Conservation (phyloP, 495 filamentous ascomycete species). For the Lophiostoma macrostomum region DNA sequence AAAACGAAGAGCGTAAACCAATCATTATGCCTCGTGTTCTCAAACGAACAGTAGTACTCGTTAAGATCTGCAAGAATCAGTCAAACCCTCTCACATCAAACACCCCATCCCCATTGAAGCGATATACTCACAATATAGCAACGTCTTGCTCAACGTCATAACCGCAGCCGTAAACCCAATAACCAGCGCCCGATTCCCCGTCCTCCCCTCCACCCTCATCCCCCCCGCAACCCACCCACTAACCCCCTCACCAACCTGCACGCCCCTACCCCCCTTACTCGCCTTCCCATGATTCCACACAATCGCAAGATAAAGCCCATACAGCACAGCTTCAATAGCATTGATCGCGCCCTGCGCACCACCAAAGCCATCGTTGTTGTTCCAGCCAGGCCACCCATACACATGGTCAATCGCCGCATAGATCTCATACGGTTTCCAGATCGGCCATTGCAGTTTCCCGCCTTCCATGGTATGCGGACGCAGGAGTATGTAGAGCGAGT, state of each 20-base stretch:
- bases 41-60: conserved; percentile 73
- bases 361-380: conserved; percentile 73
- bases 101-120: not conserved
- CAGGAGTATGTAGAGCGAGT: conserved; percentile 73
- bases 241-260: conserved; percentile 40
- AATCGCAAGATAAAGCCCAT: conserved; percentile 64
- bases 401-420: conserved; percentile 79
- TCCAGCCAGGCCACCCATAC: conserved; percentile 77
- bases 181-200: conserved; percentile 62
- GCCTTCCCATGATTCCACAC: conserved; percentile 51
- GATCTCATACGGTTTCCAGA: conserved; percentile 78
- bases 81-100: too few species aligned
- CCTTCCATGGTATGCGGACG: conserved; percentile 84
- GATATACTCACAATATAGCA: conserved; percentile 71
- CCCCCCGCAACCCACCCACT: conserved; percentile 45
- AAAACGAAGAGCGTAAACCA: conserved; percentile 48
- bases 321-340: conserved; percentile 66
- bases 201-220: conserved; percentile 55
- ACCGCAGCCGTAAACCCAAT: conserved; percentile 65
- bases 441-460: conserved; percentile 66
- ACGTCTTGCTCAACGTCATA: conserved; percentile 85
- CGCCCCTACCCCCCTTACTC: conserved; percentile 32
- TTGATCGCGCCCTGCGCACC: conserved; percentile 74
- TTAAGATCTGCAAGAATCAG: conserved; percentile 58
- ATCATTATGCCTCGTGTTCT: conserved; percentile 75